Evolutionary conservation across 768 basidiomycete species (phyloP).

Genomic region (Crassisporium funariophilum): DNA sequence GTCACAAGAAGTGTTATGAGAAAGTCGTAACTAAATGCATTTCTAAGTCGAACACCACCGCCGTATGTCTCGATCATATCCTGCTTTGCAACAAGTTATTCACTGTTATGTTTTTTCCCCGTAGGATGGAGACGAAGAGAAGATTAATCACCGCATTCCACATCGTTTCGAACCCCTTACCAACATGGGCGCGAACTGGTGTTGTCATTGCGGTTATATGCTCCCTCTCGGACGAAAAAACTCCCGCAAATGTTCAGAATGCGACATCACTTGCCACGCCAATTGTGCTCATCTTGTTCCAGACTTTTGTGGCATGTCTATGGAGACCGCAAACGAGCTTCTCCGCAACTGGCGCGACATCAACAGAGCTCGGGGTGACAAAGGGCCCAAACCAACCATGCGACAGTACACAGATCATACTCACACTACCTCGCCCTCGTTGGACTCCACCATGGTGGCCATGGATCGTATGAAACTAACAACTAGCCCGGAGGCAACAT

Average conservation of each 20-base stretch:
- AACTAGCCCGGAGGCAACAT: conserved; percentile 37
- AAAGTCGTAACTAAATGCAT: conserved; percentile 99
- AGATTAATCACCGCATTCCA: conserved; percentile 98
- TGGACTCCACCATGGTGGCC: conserved; percentile 32
- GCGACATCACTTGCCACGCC: conserved; percentile 95
- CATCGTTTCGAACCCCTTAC: conserved; percentile 97
- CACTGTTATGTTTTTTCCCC: neutral
- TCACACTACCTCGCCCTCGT: conserved; percentile 34
- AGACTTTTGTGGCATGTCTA: conserved; percentile 99
- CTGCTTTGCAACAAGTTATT: neutral
- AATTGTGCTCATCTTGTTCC: conserved; percentile 98
- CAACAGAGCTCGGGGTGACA: conserved; percentile 67
- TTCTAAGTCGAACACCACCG: conserved; percentile 92
- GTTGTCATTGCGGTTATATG: conserved; percentile 99
- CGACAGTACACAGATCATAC: conserved; percentile 33
- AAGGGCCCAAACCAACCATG: conserved; percentile 41
- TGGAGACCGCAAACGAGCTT: conserved; percentile 96
- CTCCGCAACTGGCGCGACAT: conserved; percentile 91
- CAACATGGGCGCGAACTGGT: conserved; percentile 98
- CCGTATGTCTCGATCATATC: conserved; percentile 56
- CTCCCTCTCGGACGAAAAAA: conserved; percentile 96
- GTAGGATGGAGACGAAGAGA: conserved; percentile 95
- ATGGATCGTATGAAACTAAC: conserved; percentile 54
- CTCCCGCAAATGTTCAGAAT: conserved; percentile 93
- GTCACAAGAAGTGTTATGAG: conserved; percentile 98